Base-by-base conservation (phyloP, 352 stramenopile genomes). In the Phytophthora quininea region DNA sequence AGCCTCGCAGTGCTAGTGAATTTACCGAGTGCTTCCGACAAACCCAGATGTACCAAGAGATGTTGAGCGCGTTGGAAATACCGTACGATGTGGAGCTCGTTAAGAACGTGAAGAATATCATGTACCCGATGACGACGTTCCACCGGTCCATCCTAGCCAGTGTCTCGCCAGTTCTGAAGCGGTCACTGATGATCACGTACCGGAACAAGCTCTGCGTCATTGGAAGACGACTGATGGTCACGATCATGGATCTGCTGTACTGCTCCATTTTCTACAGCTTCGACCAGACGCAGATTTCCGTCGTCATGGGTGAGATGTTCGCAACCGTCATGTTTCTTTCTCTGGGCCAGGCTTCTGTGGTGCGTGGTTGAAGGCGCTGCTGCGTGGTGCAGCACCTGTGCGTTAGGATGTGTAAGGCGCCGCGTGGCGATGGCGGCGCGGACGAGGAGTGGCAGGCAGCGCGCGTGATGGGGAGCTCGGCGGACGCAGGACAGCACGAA, bases 241-340 rank as follows among this genome's bases (percentile, higher is more conserved):
- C 65, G 54, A 30, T 82, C 49, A 77, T 79, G 64, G 76, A 65
- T n/a, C 51, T 79, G 29, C 42, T 87, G 12, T 82, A 81, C 70
- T 74, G 63, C 37, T 73, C 74, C 6, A 72, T 60, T 27, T 87
- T 87, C 60, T 74, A 59, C 58, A 40, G 80, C 19, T 53, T 83
- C 12, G 71, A 79, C 11, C 66, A 71, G 24, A 77, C 69, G 11
- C 68, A 79, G 14, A 51, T 80, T 5, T 71, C 76, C 35, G 57
- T 82, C n/a, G 67, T 92, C 19, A 73, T 96, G 50, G 88, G 91
- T 59, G 75, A 96, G 31, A 69, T 97, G 3, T 97, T 96, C 66
- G 80, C 89, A 38, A 80, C 71, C 40, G 77, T 90, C 45, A 87
- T 97, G 67, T 96, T 93, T 59, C 67, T 92, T 3, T 82, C 81